These are phyloP conservation scores for Botryotinia convoluta DNA, from an alignment of 2,329 filamentous ascomycete species.

Conservation along the genomic window DNA sequence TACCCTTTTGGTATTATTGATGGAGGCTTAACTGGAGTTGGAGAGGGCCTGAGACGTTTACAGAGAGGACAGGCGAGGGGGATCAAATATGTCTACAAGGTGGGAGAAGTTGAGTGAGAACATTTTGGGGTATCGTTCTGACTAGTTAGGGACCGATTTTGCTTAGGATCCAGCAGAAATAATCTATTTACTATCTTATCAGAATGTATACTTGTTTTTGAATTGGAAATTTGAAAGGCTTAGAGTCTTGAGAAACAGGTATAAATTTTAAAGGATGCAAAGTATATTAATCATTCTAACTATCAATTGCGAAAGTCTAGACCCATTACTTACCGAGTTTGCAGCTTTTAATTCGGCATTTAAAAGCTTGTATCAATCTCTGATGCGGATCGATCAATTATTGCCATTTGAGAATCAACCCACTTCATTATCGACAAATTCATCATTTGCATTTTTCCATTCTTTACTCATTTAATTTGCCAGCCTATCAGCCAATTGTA, in stretches of 20 bases:
- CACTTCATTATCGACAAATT: background rate
- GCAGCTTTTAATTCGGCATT: background rate
- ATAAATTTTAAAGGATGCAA: background rate
- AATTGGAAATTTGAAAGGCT: background rate
- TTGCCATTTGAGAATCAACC: background rate
- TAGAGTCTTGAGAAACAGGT: background rate
- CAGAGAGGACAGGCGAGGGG: slow-evolving; percentile 59
- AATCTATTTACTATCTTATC: background rate
- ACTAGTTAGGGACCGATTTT: background rate
- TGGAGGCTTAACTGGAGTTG: slow-evolving; percentile 46
- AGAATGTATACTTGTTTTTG: background rate
- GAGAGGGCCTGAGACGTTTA: slow-evolving; percentile 52
- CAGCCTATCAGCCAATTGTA: background rate
- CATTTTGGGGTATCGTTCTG: background rate
- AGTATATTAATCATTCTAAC: too few relatives aligned
- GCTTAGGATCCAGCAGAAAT: background rate
- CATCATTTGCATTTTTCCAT: background rate
- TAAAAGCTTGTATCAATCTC: background rate
- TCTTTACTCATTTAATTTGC: background rate
- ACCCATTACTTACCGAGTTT: background rate
- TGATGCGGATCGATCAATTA: background rate
- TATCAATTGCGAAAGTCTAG: background rate
- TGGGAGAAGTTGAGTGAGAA: slow-evolving; percentile 20
- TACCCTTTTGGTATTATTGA: slow-evolving; percentile 51
- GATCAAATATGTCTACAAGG: slow-evolving; percentile 58